Evolutionary conservation across 1,284 basidiomycete genomes (phyloP), one percentile per base, ranked within the genome.

Genomic region (Heterobasidion parviporum): DNA sequence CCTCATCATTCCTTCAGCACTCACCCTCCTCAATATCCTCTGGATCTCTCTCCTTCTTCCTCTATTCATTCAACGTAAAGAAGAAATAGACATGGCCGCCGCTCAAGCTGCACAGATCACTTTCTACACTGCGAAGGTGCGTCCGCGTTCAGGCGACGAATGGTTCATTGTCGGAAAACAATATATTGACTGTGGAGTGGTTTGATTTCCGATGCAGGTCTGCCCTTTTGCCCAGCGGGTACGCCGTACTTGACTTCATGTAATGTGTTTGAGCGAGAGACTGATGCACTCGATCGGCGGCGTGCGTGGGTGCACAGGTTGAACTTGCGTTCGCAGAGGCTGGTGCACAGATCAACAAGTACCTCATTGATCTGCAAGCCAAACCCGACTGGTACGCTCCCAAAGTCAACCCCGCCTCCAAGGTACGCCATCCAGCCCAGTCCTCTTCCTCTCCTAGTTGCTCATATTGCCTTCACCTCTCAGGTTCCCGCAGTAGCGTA

Each of bases 381-480:
- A 87, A 86, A 69, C 85, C 85, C 0, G 74, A 72, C 52, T 84
- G 83, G 84, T 85, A 82, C 64, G 75, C 77, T 0, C 72, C 76
- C 1, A 73, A 79, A 57, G 75, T 87, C 41, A 87, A 87, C 67
- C 78, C 80, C 1, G 81, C 78, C 1, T 76, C 78, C 65, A 85
- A 86, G 74, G 83, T 82, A 61, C 45, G 71, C 34, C 48, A n/a
- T 49, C 9, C 14, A 7, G 7, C 9, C 2, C 50, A n/a, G 16
- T 14, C 6, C 16, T 18, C 20, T 43, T 10, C 32, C 8, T 34
- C 7, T 10, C 8, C 7, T 10, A 6, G 7, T 12, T 5, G 6
- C 38, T 41, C 6, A 20, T 4, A 4, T 48, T 8, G 12, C 9
- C 14, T n/a, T n/a, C n/a, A n/a, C n/a, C n/a, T n/a, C 10, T 48